Conservation (phyloP, 129 eudicot species). For the Arctium minus region DNA sequence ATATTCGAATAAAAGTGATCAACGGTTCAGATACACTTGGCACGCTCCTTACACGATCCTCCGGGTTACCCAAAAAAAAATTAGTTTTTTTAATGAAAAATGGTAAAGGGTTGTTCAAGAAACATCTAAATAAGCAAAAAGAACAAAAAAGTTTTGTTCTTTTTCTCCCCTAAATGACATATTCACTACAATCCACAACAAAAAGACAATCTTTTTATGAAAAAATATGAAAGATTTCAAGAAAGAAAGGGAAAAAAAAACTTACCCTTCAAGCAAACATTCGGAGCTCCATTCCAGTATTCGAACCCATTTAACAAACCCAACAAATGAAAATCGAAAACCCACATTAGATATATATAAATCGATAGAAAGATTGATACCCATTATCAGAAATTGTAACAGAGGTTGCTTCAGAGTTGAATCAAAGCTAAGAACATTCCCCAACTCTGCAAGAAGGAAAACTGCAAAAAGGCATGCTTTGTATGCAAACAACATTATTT, state of each 20-base stretch:
- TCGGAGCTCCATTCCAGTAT: constrained; percentile 11
- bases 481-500: constrained; percentile 9
- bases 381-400: background rate
- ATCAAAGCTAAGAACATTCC: constrained; percentile 39
- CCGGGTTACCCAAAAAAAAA: too few species aligned
- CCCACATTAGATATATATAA: background rate
- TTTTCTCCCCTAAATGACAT: background rate
- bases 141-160: background rate
- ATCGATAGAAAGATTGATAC: background rate
- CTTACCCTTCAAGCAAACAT: constrained; percentile 4
- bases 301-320: background rate
- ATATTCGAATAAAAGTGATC: too few species aligned
- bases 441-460: constrained; percentile 7
- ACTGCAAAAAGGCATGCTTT: constrained; percentile 10
- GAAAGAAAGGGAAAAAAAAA: background rate
- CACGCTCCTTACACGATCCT: too few species aligned
- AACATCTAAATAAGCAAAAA: too few species aligned
- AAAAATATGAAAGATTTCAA: background rate
- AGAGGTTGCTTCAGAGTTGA: constrained; percentile 32
- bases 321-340: background rate
- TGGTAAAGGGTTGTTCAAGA: background rate
- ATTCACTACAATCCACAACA: background rate
- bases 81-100: background rate
- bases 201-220: background rate
- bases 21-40: too few species aligned